phyloP scores from a whole-genome alignment of 371 early-diverging fungal genomes.

The Funneliformis caledonium region DNA sequence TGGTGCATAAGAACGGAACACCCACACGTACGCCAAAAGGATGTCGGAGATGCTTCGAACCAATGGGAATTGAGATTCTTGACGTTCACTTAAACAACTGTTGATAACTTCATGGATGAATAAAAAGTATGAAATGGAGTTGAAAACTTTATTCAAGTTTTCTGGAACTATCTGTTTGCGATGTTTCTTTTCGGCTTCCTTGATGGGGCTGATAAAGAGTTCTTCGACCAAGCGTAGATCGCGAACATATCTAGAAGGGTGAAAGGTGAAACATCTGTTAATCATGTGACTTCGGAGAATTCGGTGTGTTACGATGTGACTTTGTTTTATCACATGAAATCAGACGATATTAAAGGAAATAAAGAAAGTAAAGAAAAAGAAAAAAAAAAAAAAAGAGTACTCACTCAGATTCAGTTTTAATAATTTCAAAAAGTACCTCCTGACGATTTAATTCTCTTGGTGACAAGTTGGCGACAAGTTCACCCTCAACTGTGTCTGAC shows the following conservation, averaged over 20 bases:
- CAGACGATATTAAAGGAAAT: not conserved
- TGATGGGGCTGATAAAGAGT: conserved; percentile 30
- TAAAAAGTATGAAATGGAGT: conserved; percentile 39
- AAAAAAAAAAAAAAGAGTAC: conserved; percentile 1
- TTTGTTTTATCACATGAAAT: not conserved
- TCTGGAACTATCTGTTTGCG: conserved; percentile 27
- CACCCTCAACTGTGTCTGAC: conserved; percentile 36
- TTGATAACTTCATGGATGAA: conserved; percentile 40
- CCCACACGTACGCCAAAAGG: conserved; percentile 37
- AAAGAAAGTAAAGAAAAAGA: not conserved
- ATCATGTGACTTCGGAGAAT: not conserved
- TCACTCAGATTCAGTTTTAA: conserved; percentile 38
- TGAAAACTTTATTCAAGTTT: conserved; percentile 40
- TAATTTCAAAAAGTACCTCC: conserved; percentile 40
- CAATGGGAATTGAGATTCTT: conserved; percentile 38
- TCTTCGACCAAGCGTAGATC: conserved; percentile 37
- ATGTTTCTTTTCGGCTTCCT: conserved; percentile 24
- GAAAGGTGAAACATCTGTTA: not conserved
- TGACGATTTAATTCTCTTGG: conserved; percentile 32
- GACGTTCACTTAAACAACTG: conserved; percentile 40
- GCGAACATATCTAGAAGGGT: conserved; percentile 33
- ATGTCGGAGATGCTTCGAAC: conserved; percentile 39
- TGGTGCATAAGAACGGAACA: conserved; percentile 40
- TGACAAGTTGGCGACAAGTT: conserved; percentile 21
- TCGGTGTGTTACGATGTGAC: not conserved